Percentiles rank a stretch among this genome's conserved stretches.
These are phyloP conservation scores for Plasmodium gaboni DNA, from an alignment of 169 alveolate species.

Conservation along the genomic window DNA sequence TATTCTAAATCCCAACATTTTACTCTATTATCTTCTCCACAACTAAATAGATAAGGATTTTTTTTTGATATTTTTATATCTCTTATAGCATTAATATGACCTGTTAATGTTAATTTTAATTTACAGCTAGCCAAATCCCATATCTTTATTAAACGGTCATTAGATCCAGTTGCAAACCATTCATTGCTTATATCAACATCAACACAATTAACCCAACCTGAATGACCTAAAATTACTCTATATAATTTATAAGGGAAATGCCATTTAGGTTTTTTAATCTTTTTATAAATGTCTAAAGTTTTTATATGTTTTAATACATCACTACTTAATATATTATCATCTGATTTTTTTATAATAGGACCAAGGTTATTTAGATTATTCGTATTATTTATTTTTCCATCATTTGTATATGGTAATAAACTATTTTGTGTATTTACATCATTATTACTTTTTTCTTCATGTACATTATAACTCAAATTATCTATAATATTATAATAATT, in stretches of 20 bases:
- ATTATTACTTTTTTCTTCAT: slow-evolving; percentile 14
- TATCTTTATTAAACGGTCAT: slow-evolving; percentile 97
- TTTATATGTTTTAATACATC: slow-evolving; percentile 80
- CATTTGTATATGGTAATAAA: slow-evolving; percentile 19
- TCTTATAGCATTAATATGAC: slow-evolving; percentile 97
- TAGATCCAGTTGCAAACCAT: slow-evolving; percentile 97
- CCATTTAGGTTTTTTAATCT: slow-evolving; percentile 90
- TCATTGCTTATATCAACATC: slow-evolving; percentile 97
- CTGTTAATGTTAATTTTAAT: slow-evolving; percentile 96
- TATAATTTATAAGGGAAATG: slow-evolving; percentile 98
- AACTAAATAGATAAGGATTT: slow-evolving; percentile 98
- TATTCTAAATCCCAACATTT: slow-evolving; percentile 99
- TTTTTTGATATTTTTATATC: slow-evolving; percentile 94
- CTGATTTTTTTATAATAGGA: slow-evolving; percentile 65
- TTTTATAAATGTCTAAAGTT: slow-evolving; percentile 77
- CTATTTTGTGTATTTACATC: background rate
- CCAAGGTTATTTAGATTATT: slow-evolving; percentile 7
- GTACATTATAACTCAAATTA: slow-evolving; percentile 3
- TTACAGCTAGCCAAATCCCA: slow-evolving; percentile 99
- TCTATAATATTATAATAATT: background rate
- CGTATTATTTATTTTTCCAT: slow-evolving; percentile 4
- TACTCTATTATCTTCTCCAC: slow-evolving; percentile 98
- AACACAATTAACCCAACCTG: slow-evolving; percentile 99
- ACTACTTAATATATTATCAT: slow-evolving; percentile 78
- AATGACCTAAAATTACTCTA: slow-evolving; percentile 98